These are phyloP conservation scores for Lasiodiplodia sp. DNA, from an alignment of 2,329 filamentous ascomycete species.

Conservation along the genomic window DNA sequence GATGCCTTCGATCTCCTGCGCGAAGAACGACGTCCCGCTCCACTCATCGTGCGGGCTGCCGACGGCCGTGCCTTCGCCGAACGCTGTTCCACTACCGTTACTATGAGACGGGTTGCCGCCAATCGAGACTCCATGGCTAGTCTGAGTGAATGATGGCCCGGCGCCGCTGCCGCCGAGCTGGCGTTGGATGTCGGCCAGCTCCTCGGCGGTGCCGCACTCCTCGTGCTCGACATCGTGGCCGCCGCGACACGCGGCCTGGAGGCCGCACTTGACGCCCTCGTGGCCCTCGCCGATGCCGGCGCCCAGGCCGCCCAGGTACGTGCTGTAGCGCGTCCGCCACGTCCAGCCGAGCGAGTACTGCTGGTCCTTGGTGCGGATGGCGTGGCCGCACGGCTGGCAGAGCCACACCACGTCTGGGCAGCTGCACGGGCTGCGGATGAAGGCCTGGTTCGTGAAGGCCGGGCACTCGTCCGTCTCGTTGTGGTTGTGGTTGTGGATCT, in stretches of 20 bases:
- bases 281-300: conserved; percentile 89
- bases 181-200: conserved; percentile 8
- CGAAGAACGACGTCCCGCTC: conserved; percentile 74
- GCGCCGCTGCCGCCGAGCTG: neutral
- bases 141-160: neutral
- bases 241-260: conserved; percentile 77
- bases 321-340: conserved; percentile 85
- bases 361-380: conserved; percentile 66
- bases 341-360: conserved; percentile 77
- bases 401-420: conserved; percentile 76
- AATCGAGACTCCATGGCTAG: neutral
- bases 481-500: neutral
- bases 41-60: conserved; percentile 47
- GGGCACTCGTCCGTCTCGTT: conserved; percentile 20
- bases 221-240: conserved; percentile 82
- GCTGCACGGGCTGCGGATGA: conserved; percentile 63
- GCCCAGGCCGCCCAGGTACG: conserved; percentile 79
- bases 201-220: conserved; percentile 64
- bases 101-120: neutral
- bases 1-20: conserved; percentile 90
- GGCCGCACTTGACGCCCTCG: conserved; percentile 86
- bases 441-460: conserved; percentile 56
- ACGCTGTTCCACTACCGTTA: neutral
- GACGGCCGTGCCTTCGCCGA: conserved; percentile 37
- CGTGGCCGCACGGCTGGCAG: conserved; percentile 81